phyloP scores from a whole-genome alignment of 1,284 basidiomycete species.

The Phenoliferia sp. region DNA sequence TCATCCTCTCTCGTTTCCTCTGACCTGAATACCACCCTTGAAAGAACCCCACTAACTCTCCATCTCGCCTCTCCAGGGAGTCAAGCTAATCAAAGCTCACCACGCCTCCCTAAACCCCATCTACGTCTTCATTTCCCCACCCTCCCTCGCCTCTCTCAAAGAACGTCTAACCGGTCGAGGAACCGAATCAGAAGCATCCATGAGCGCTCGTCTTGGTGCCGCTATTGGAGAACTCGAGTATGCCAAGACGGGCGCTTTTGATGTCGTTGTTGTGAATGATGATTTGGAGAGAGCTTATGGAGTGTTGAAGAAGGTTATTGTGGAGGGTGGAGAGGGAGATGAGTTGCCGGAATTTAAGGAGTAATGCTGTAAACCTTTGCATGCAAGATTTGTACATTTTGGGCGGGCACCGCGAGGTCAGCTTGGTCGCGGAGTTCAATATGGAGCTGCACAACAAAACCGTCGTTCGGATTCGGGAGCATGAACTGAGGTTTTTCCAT shows the following conservation, averaged over 20 bases:
- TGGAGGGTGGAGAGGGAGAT: constrained; percentile 25
- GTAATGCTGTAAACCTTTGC: too few relatives aligned
- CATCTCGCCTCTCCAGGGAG: constrained; percentile 56
- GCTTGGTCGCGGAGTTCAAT: too few relatives aligned
- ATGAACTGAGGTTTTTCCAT: too few relatives aligned
- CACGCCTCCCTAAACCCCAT: constrained; percentile 68
- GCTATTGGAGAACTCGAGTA: constrained; percentile 81
- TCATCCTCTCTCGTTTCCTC: background rate
- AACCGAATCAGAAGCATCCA: constrained; percentile 73
- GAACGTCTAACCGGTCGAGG: constrained; percentile 70
- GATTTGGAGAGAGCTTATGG: constrained; percentile 77
- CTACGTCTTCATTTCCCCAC: constrained; percentile 91
- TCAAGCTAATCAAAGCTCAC: constrained; percentile 76
- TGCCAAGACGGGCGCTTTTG: constrained; percentile 68
- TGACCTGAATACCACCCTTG: background rate
- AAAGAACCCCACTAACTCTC: background rate
- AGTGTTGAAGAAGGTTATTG: constrained; percentile 55
- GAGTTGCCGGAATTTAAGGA: constrained; percentile 20
- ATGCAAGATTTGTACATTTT: too few relatives aligned
- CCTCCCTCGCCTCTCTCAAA: constrained; percentile 63
- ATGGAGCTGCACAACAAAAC: too few relatives aligned
- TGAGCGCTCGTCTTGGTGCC: constrained; percentile 70
- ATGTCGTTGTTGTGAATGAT: constrained; percentile 88
- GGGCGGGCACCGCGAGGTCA: too few relatives aligned
- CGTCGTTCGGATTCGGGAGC: too few relatives aligned